Evolutionary conservation across 2,329 filamentous ascomycete genomes (phyloP), one percentile per base, ranked within the genome.

Genomic region (Clarireedia paspali): DNA sequence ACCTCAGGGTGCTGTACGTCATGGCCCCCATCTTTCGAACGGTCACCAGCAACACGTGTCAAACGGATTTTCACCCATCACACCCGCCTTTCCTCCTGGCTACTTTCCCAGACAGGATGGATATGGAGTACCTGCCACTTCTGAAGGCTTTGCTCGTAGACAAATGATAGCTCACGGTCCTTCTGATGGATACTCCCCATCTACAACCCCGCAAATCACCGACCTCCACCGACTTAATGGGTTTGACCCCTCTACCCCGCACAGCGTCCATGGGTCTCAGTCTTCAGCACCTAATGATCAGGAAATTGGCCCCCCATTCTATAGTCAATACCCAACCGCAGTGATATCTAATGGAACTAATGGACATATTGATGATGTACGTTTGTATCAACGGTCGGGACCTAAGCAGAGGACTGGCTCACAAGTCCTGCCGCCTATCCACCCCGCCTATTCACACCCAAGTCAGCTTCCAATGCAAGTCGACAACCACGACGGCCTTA

Each of bases 241-340:
- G 10, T 79, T 79, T 64, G 77, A 76, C 3, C 78, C 81, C 2
- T 75, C 77, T 1, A 82, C 80, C 2, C 78, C 81, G 4, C 81
- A 81, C 59, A 84, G 81, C 67, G 82, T 82, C 63, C 82, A 83
- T 55, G 81, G 77, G 38, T 84, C 82, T 2, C 82, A 83, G 58
- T 75, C 79, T 38, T 82, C 81, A 1, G 73, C 70, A 5, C 73
- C 71, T 15, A 76, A 76, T 40, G 76, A 78, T 12, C 72, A 70
- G 30, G 72, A 70, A 20, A 62, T 58, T 39, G 62, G 61, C 14
- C 59, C 60, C 26, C 48, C 61, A 34, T 66, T 67, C 55, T 67
- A 73, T 53, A 70, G 68, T 26, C 75, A 74, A 58, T 74, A 72
- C 42, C 65, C 70, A 50, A 64, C 72, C 27, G 70, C 68, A 26